Conservation (phyloP, 371 early-diverging fungal genomes). For the Apophysomyces ossiformis region DNA sequence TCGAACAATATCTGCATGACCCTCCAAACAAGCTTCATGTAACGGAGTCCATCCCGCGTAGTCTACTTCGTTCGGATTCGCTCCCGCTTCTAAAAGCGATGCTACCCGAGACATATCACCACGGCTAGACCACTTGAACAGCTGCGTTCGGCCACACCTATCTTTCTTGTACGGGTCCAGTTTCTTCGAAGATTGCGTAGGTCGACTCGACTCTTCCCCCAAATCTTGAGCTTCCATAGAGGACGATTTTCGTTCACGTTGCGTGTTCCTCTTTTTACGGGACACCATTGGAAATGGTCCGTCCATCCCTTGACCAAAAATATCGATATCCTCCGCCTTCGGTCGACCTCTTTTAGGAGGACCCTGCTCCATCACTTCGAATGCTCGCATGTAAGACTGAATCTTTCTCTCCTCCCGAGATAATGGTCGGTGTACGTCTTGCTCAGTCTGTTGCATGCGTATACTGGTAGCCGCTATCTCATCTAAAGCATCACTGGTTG, state of each 20-base stretch:
- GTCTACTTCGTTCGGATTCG: slow-evolving; percentile 72
- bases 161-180: slow-evolving; percentile 55
- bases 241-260: slow-evolving; percentile 26
- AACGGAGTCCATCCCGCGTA: slow-evolving; percentile 80
- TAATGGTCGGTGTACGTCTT: slow-evolving; percentile 18
- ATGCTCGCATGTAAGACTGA: slow-evolving; percentile 63
- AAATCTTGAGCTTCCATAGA: slow-evolving; percentile 24
- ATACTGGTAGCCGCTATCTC: slow-evolving; percentile 34
- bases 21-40: slow-evolving; percentile 81
- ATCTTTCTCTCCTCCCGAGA: slow-evolving; percentile 77
- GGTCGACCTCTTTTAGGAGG: slow-evolving; percentile 36
- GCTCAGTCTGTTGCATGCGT: slow-evolving; percentile 23
- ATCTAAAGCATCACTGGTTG: slow-evolving; percentile 36
- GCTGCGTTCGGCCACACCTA: slow-evolving; percentile 58
- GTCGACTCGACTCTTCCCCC: slow-evolving; percentile 31
- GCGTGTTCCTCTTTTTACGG: slow-evolving; percentile 11
- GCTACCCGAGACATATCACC: slow-evolving; percentile 61
- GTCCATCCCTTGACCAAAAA: slow-evolving; percentile 6
- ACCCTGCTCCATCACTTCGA: slow-evolving; percentile 48
- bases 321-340: slow-evolving; percentile 24
- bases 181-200: slow-evolving; percentile 13
- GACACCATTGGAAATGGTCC: slow-evolving; percentile 12
- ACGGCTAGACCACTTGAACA: slow-evolving; percentile 57
- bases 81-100: slow-evolving; percentile 70
- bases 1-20: slow-evolving; percentile 64